Percentiles rank a stretch among this genome's conserved stretches.
Conservation (phyloP, 495 filamentous ascomycete species). For the Penicillium paxilli region DNA sequence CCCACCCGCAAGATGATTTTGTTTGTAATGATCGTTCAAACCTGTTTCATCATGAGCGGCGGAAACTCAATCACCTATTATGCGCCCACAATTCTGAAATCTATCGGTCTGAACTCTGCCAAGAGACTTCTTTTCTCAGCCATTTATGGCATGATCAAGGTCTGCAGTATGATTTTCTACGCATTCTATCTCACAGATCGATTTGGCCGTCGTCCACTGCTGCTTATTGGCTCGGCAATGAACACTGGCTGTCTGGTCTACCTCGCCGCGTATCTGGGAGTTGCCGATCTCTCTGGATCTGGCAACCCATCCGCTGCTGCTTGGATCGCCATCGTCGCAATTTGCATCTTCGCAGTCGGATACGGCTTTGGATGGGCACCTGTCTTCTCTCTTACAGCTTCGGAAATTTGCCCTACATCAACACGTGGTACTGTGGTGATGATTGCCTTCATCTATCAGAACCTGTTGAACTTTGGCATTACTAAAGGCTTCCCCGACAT, state of each 20-base stretch:
- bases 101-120: constrained; percentile 58
- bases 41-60: constrained; percentile 62
- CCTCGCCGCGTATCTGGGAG: constrained; percentile 19
- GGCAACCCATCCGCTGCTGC: constrained; percentile 14
- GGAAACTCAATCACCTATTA: constrained; percentile 73
- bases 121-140: constrained; percentile 24
- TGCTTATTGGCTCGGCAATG: constrained; percentile 22
- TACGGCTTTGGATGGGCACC: constrained; percentile 26
- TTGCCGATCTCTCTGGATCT: constrained; percentile 5
- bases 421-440: constrained; percentile 18
- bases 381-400: constrained; percentile 21
- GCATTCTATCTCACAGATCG: constrained; percentile 22
- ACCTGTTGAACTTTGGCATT: constrained; percentile 26
- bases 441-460: constrained; percentile 24
- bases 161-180: constrained; percentile 23
- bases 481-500: constrained; percentile 22
- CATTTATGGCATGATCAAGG: constrained; percentile 24
- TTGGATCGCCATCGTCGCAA: constrained; percentile 24
- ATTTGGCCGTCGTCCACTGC: constrained; percentile 21
- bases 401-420: constrained; percentile 23
- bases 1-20: constrained; percentile 40
- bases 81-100: constrained; percentile 66
- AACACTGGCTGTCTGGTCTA: constrained; percentile 21
- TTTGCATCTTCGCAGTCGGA: constrained; percentile 24
- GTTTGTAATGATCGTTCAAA: constrained; percentile 64